These are phyloP conservation scores for Pyrenophora tritici-repentis DNA, from an alignment of 2,329 filamentous ascomycete genomes.

Conservation along the genomic window DNA sequence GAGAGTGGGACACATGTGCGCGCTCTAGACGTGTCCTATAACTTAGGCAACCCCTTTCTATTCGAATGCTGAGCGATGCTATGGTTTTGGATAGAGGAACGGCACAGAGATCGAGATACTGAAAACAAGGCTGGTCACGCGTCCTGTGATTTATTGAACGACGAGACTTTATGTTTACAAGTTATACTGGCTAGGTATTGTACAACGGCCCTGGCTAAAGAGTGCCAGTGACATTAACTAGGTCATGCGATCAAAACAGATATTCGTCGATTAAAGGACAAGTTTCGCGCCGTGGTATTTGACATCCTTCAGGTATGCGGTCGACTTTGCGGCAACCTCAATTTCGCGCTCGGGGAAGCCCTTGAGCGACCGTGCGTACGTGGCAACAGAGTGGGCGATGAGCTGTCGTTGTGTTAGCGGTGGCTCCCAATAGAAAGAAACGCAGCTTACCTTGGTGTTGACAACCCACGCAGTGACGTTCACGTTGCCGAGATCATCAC, in stretches of 20 bases:
- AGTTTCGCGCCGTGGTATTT: conserved; percentile 45
- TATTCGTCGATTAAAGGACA: conserved; percentile 27
- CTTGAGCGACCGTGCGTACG: conserved; percentile 43
- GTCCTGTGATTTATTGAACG: too few relatives aligned
- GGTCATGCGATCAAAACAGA: not conserved
- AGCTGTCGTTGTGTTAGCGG: conserved; percentile 28
- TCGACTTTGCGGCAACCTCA: conserved; percentile 17
- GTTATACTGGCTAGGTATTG: too few relatives aligned
- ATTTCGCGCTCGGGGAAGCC: conserved; percentile 42
- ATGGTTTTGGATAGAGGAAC: too few relatives aligned
- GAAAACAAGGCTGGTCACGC: too few relatives aligned
- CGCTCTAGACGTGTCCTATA: too few relatives aligned
- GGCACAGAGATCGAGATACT: too few relatives aligned
- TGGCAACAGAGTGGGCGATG: conserved; percentile 46
- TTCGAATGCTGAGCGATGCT: too few relatives aligned
- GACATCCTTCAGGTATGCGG: conserved; percentile 24
- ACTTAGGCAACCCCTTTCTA: too few relatives aligned
- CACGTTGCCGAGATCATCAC: conserved; percentile 48
- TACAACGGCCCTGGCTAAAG: not conserved
- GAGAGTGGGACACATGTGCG: too few relatives aligned
- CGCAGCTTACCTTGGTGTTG: conserved; percentile 42
- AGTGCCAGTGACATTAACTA: not conserved
- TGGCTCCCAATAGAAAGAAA: not conserved
- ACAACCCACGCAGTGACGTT: conserved; percentile 47
- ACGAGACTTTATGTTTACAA: too few relatives aligned